Percentiles rank a stretch among this genome's conserved stretches.
Conservation (phyloP, 495 filamentous ascomycete genomes). For the Venustampulla echinocandica region DNA sequence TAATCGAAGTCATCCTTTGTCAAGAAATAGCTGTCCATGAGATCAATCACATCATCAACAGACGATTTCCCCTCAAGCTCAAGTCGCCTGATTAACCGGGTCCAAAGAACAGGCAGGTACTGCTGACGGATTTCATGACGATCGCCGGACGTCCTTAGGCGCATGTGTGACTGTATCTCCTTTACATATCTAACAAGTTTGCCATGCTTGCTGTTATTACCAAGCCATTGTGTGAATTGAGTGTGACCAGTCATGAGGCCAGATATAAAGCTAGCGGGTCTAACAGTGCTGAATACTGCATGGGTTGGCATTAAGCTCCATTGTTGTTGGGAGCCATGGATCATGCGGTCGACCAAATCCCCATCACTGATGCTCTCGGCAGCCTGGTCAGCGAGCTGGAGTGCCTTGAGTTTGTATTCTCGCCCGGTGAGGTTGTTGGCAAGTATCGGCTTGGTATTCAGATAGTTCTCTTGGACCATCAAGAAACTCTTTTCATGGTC, state of each 20-base stretch:
- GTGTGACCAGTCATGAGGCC: slow-evolving; percentile 58
- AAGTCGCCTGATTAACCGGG: slow-evolving; percentile 62
- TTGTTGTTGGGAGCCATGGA: slow-evolving; percentile 94
- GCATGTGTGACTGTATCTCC: slow-evolving; percentile 96
- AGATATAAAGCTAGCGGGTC: slow-evolving; percentile 81
- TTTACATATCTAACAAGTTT: slow-evolving; percentile 82
- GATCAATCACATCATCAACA: slow-evolving; percentile 48
- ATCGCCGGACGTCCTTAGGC: slow-evolving; percentile 83
- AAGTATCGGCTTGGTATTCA: slow-evolving; percentile 66
- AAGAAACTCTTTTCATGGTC: slow-evolving; percentile 94
- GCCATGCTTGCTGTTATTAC: slow-evolving; percentile 84
- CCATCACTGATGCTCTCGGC: slow-evolving; percentile 95
- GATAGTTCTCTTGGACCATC: slow-evolving; percentile 98
- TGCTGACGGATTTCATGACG: slow-evolving; percentile 89
- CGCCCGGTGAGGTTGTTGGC: slow-evolving; percentile 43
- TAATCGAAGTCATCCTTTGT: slow-evolving; percentile 91
- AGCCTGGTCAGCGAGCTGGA: slow-evolving; percentile 79
- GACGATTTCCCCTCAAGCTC: slow-evolving; percentile 65
- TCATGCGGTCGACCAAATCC: slow-evolving; percentile 94
- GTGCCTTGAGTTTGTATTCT: slow-evolving; percentile 63
- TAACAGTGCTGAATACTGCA: slow-evolving; percentile 92
- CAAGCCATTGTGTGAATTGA: slow-evolving; percentile 81
- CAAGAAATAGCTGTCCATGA: slow-evolving; percentile 98
- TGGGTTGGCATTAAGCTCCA: slow-evolving; percentile 98
- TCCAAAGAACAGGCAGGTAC: slow-evolving; percentile 87